Evolutionary conservation across 2,329 filamentous ascomycete species (phyloP).

Genomic region (Chaetomium globosum): DNA sequence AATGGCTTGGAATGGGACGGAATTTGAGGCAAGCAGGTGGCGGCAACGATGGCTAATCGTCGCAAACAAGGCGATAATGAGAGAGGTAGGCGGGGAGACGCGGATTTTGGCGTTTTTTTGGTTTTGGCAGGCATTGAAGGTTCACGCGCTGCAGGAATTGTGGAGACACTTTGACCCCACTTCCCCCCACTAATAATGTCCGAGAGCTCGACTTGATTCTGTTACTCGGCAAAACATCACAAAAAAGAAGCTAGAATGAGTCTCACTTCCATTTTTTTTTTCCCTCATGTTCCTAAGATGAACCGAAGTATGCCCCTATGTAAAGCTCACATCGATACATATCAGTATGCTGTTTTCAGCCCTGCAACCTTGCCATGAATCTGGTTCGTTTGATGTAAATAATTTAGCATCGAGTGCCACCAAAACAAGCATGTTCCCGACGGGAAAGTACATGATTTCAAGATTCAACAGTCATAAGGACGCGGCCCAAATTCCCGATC

Average conservation of each 20-base stretch:
- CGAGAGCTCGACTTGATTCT: not conserved
- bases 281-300: not conserved
- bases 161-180: not conserved
- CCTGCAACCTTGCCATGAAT: not conserved
- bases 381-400: not conserved
- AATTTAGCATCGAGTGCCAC: not conserved
- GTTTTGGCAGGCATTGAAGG: not conserved
- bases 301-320: not conserved
- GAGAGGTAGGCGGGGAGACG: constrained; percentile 9
- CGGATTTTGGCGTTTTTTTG: constrained; percentile 19
- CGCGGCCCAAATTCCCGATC: no score
- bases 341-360: not conserved
- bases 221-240: not conserved
- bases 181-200: not conserved
- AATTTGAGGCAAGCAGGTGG: not conserved
- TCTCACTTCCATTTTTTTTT: not conserved
- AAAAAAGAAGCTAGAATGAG: not conserved
- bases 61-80: not conserved
- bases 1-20: not conserved
- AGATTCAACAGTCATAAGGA: no score
- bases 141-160: constrained; percentile 13
- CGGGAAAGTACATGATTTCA: not conserved
- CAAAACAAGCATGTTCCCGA: not conserved
- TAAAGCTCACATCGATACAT: not conserved
- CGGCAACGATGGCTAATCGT: not conserved